A percentile compares a stretch with the other conserved stretches of the same genome.
Evolutionary conservation across 257 asterid genomes (phyloP).

Genomic region (Avicennia marina): DNA sequence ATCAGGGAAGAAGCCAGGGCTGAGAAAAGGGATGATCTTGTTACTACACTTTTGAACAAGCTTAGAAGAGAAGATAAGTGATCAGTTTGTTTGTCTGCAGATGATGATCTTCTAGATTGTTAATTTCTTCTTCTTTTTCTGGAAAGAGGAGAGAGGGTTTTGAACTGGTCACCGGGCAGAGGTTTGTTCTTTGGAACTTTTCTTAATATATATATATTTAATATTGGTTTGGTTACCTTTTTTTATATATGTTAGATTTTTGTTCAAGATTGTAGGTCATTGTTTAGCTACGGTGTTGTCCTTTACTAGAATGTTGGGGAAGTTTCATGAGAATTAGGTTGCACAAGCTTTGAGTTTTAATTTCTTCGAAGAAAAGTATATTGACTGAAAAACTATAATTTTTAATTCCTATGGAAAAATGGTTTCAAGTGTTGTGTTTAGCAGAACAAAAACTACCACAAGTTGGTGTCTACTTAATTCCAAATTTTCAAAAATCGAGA

Average conservation of each 20-base stretch:
- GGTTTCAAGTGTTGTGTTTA: slow-evolving; percentile 4
- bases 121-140: too few relatives aligned
- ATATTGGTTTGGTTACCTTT: background rate
- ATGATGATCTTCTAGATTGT: too few relatives aligned
- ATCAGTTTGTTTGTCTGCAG: too few relatives aligned
- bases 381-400: background rate
- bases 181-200: background rate
- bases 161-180: background rate
- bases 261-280: background rate
- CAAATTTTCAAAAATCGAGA: too few relatives aligned
- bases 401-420: slow-evolving; percentile 5
- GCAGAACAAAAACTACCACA: slow-evolving; percentile 7
- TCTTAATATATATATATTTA: background rate
- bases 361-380: slow-evolving; percentile 23
- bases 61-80: slow-evolving; percentile 74
- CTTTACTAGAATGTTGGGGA: slow-evolving; percentile 15
- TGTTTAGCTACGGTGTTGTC: background rate
- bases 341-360: slow-evolving; percentile 18
- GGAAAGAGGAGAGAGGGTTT: background rate
- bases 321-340: slow-evolving; percentile 17
- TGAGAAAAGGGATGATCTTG: slow-evolving; percentile 80
- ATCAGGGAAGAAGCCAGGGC: slow-evolving; percentile 79
- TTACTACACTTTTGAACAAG: slow-evolving; percentile 66
- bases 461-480: too few relatives aligned
- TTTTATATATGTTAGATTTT: background rate